Percentiles rank a stretch among this genome's conserved stretches.
phyloP scores from a whole-genome alignment of 805 yeast genomes.

The Suhomyces pyralidae region DNA sequence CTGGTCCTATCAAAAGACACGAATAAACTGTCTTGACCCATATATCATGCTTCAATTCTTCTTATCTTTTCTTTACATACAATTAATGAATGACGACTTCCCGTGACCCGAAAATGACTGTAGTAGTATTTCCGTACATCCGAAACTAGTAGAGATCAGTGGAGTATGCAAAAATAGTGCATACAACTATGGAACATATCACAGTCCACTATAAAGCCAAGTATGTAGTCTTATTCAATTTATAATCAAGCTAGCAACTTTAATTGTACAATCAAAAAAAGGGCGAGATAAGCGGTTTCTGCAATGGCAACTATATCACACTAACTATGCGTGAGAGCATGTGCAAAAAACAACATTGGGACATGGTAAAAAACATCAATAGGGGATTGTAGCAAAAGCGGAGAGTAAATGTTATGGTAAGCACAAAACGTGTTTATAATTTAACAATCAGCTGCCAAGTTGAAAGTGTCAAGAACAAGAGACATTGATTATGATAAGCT shows the following conservation, averaged over 20 bases:
- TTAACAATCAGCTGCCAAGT: neutral
- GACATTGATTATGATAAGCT: neutral
- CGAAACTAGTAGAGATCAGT: neutral
- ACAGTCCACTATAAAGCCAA: neutral
- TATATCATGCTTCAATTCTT: conserved; percentile 1
- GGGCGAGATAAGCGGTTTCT: neutral
- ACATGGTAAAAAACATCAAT: neutral
- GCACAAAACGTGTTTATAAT: neutral
- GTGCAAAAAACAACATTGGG: neutral
- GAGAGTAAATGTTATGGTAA: neutral
- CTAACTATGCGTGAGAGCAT: neutral
- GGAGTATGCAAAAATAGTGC: neutral
- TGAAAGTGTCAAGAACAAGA: neutral
- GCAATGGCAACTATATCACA: neutral
- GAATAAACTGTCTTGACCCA: conserved; percentile 19
- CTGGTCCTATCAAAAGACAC: conserved; percentile 34
- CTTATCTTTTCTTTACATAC: neutral
- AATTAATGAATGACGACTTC: conserved; percentile 1
- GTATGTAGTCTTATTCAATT: no score
- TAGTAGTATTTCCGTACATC: neutral
- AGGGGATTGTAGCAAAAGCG: neutral
- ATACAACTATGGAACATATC: neutral
- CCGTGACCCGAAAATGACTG: neutral
- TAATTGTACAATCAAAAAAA: neutral
- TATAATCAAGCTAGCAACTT: no score